Evolutionary conservation across 2,329 filamentous ascomycete genomes (phyloP).

Genomic region (Chaetomiaceae sp.): DNA sequence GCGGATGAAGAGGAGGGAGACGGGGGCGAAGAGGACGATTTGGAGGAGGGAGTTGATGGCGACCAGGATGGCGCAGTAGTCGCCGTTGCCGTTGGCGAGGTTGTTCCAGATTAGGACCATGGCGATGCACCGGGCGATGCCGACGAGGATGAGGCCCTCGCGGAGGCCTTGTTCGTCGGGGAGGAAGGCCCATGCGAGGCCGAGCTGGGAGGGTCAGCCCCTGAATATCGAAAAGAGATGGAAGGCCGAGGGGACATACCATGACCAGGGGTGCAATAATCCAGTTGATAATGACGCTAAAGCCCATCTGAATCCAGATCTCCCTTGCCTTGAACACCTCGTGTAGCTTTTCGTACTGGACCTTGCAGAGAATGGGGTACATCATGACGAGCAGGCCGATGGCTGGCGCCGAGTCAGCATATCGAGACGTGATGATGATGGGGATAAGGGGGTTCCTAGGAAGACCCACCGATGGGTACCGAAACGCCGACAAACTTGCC

Average conservation of each 20-base stretch:
- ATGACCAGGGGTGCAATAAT: constrained; percentile 77
- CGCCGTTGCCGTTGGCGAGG: constrained; percentile 65
- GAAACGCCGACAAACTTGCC: constrained; percentile 60
- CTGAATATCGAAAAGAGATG: background rate
- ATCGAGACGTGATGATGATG: background rate
- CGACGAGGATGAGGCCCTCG: constrained; percentile 74
- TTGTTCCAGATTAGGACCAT: constrained; percentile 77
- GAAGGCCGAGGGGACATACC: constrained; percentile 42
- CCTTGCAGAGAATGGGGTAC: constrained; percentile 89
- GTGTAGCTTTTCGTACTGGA: constrained; percentile 72
- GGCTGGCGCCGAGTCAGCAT: constrained; percentile 41
- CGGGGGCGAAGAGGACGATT: constrained; percentile 67
- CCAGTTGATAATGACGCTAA: constrained; percentile 79
- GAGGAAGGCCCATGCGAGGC: constrained; percentile 74
- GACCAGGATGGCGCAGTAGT: constrained; percentile 51
- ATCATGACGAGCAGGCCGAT: constrained; percentile 85
- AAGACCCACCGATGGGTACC: constrained; percentile 35
- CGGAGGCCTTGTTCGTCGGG: constrained; percentile 55
- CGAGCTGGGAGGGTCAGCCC: constrained; percentile 59
- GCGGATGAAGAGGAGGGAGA: constrained; percentile 65
- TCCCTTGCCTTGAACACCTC: constrained; percentile 54
- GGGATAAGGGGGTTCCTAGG: background rate
- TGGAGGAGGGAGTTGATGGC: constrained; percentile 72
- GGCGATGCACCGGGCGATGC: constrained; percentile 79
- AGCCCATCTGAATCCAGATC: constrained; percentile 74